These are phyloP conservation scores for Penicillium lividum DNA, from an alignment of 495 filamentous ascomycete genomes.

Conservation along the genomic window DNA sequence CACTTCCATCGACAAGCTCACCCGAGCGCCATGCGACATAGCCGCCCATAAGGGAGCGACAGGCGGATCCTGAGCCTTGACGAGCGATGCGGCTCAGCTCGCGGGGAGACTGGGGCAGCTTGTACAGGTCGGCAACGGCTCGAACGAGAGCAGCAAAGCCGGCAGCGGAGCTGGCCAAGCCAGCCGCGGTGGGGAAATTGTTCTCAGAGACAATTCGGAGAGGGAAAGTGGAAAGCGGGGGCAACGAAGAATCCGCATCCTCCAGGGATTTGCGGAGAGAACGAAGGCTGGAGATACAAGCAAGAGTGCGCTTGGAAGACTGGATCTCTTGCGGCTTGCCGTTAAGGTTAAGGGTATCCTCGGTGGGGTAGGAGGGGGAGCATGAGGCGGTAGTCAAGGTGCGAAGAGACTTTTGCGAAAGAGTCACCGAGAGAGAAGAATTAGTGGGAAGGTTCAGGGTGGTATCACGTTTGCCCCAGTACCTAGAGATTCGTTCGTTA, in stretches of 20 bases:
- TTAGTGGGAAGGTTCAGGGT: constrained; percentile 96
- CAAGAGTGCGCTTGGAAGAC: constrained; percentile 81
- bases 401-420: constrained; percentile 89
- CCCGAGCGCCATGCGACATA: constrained; percentile 94
- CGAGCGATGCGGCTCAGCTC: constrained; percentile 86
- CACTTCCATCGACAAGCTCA: constrained; percentile 67
- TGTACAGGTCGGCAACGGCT: constrained; percentile 88
- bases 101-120: constrained; percentile 71
- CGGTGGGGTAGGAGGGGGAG: constrained; percentile 67
- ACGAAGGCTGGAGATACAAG: constrained; percentile 85
- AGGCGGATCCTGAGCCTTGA: constrained; percentile 95
- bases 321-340: constrained; percentile 74
- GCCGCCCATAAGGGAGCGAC: constrained; percentile 86
- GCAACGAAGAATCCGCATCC: constrained; percentile 64
- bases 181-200: constrained; percentile 99
- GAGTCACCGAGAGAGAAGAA: constrained; percentile 92
- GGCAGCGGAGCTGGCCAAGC: constrained; percentile 87
- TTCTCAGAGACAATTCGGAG: constrained; percentile 88
- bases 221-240: constrained; percentile 70
- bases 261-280: constrained; percentile 74
- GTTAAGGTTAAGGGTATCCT: constrained; percentile 83
- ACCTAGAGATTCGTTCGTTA: constrained; percentile 54
- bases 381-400: constrained; percentile 96
- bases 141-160: constrained; percentile 94
- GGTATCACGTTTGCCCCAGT: constrained; percentile 96